phyloP scores from a whole-genome alignment of 257 asterid species.

The Gardenia jasminoides region DNA sequence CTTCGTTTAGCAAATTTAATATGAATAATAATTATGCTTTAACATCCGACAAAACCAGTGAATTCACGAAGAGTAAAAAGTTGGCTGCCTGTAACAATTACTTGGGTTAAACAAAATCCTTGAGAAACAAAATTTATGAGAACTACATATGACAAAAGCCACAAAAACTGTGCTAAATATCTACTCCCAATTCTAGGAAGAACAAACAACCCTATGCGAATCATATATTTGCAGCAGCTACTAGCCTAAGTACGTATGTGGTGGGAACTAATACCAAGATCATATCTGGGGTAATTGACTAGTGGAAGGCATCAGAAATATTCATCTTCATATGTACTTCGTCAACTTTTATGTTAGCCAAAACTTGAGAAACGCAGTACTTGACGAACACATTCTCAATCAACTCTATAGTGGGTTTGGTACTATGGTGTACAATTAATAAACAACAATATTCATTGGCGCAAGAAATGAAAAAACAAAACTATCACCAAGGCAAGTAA shows the following conservation, averaged over 20 bases:
- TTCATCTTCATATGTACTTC: constrained; percentile 10
- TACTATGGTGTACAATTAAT: neutral
- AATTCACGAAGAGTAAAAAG: too few species aligned
- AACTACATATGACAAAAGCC: too few species aligned
- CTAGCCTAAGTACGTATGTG: neutral
- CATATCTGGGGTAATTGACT: neutral
- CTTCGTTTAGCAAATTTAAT: too few species aligned
- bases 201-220: neutral
- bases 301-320: constrained; percentile 18
- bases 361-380: neutral
- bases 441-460: neutral
- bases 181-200: neutral
- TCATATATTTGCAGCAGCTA: neutral
- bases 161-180: too few species aligned
- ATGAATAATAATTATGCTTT: too few species aligned
- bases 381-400: neutral
- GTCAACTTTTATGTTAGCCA: constrained; percentile 3
- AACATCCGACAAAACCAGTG: too few species aligned
- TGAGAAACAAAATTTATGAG: too few species aligned
- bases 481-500: too few species aligned
- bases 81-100: too few species aligned
- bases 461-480: neutral
- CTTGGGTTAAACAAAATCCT: too few species aligned
- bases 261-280: neutral
- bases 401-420: neutral